Evolutionary conservation across 768 basidiomycete species (phyloP).

Genomic region (Trametes villosa): DNA sequence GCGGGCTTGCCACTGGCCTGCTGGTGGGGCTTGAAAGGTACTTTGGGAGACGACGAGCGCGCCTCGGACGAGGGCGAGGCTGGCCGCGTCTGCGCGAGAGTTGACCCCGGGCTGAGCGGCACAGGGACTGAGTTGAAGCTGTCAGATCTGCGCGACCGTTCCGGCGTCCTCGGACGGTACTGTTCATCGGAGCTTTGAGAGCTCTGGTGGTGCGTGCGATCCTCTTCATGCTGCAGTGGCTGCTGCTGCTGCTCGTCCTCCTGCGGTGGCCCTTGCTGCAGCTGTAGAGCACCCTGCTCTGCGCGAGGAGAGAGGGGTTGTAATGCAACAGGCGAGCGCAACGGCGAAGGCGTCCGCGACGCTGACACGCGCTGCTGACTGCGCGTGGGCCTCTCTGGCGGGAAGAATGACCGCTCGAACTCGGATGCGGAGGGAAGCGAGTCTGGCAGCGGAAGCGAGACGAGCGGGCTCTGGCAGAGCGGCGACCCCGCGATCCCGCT

Average conservation of each 20-base stretch:
- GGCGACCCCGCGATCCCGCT: constrained; percentile 21
- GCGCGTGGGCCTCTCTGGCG: constrained; percentile 13
- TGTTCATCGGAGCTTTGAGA: neutral
- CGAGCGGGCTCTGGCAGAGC: constrained; percentile 19
- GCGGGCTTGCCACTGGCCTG: constrained; percentile 10
- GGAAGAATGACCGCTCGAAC: constrained; percentile 16
- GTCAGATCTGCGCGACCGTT: constrained; percentile 5
- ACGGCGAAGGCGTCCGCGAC: constrained; percentile 16
- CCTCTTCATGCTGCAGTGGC: neutral
- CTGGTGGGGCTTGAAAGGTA: neutral
- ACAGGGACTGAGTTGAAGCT: constrained; percentile 5
- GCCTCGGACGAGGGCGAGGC: constrained; percentile 12
- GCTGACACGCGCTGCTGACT: constrained; percentile 10
- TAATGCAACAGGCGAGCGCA: constrained; percentile 13
- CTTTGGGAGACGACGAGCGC: constrained; percentile 17
- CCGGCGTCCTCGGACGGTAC: constrained; percentile 4
- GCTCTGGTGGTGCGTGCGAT: neutral
- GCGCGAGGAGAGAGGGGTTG: constrained; percentile 9
- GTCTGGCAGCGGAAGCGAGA: constrained; percentile 16
- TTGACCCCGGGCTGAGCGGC: constrained; percentile 22
- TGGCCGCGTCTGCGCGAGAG: constrained; percentile 21
- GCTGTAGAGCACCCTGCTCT: neutral
- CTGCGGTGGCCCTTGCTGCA: neutral
- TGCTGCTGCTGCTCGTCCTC: neutral
- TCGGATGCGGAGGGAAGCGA: constrained; percentile 15